These are phyloP conservation scores for Pythium monospermum DNA, from an alignment of 352 stramenopile genomes.

Conservation along the genomic window DNA sequence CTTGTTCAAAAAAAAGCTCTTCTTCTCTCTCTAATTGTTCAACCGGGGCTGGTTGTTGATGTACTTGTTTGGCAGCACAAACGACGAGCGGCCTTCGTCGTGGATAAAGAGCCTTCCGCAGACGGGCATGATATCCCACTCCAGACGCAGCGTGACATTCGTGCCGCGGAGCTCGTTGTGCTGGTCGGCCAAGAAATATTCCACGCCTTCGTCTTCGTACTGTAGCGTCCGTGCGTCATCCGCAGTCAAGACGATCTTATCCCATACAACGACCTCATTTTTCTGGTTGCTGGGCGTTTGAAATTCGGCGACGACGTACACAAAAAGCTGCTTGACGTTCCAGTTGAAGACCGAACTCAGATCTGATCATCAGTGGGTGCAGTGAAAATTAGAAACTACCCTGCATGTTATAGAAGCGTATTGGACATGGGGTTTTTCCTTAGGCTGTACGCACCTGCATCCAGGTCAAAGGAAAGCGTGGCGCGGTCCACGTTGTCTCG, in stretches of 20 bases:
- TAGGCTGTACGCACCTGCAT: constrained; percentile 66
- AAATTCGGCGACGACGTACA: constrained; percentile 86
- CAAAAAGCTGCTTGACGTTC: constrained; percentile 89
- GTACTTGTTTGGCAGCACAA: constrained; percentile 61
- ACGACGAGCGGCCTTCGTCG: constrained; percentile 40
- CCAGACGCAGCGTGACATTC: constrained; percentile 75
- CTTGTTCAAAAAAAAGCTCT: too few relatives aligned
- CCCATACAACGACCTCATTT: constrained; percentile 86
- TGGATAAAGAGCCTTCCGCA: constrained; percentile 74
- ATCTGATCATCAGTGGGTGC: constrained; percentile 26
- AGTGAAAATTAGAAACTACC: neutral
- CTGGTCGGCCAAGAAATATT: constrained; percentile 83
- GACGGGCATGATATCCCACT: constrained; percentile 87
- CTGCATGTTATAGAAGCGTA: too few relatives aligned
- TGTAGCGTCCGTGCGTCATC: constrained; percentile 40
- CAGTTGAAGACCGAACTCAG: constrained; percentile 87
- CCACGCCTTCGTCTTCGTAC: constrained; percentile 62
- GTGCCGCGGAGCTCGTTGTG: constrained; percentile 66
- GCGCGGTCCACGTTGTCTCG: constrained; percentile 74
- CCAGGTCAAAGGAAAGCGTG: constrained; percentile 78
- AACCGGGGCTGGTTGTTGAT: constrained; percentile 50
- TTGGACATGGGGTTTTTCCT: too few relatives aligned
- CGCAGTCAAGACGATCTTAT: constrained; percentile 75
- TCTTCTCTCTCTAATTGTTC: constrained; percentile 11
- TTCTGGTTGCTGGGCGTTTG: constrained; percentile 48